phyloP scores from a whole-genome alignment of 345 rosid genomes.

The Odontarrhena argentea region DNA sequence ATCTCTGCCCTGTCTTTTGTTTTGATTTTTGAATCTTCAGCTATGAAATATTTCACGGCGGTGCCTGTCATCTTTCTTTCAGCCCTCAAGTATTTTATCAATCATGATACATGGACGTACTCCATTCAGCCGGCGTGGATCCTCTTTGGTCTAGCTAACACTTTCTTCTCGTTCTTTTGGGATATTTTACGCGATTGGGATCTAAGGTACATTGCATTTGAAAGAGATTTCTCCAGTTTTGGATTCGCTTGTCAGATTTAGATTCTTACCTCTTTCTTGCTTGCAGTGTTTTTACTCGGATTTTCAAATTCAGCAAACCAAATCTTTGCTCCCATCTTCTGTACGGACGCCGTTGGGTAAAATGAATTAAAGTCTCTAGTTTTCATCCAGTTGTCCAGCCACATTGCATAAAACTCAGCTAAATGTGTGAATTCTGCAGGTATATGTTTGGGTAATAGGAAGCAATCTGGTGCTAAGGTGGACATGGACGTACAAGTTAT shows the following conservation, averaged over 20 bases:
- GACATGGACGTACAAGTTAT: slow-evolving; percentile 96
- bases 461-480: slow-evolving; percentile 88
- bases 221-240: slow-evolving; percentile 21
- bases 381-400: neutral
- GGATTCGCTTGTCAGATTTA: neutral
- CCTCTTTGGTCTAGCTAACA: slow-evolving; percentile 73
- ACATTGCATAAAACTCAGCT: neutral
- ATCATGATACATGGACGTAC: slow-evolving; percentile 74
- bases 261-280: neutral
- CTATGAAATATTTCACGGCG: slow-evolving; percentile 85
- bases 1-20: slow-evolving; percentile 31
- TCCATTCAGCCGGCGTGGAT: slow-evolving; percentile 94
- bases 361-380: slow-evolving; percentile 11
- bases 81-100: slow-evolving; percentile 86
- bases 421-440: slow-evolving; percentile 48
- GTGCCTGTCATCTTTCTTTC: slow-evolving; percentile 95
- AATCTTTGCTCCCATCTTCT: slow-evolving; percentile 55
- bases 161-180: slow-evolving; percentile 94
- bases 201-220: slow-evolving; percentile 61
- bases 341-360: slow-evolving; percentile 84
- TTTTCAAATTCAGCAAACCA: slow-evolving; percentile 80
- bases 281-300: slow-evolving; percentile 77
- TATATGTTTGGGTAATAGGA: slow-evolving; percentile 85
- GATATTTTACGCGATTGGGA: slow-evolving; percentile 96
- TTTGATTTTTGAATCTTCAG: slow-evolving; percentile 51